phyloP scores from a whole-genome alignment of 2,329 filamentous ascomycete species.

The Microdochium trichocladiopsis region DNA sequence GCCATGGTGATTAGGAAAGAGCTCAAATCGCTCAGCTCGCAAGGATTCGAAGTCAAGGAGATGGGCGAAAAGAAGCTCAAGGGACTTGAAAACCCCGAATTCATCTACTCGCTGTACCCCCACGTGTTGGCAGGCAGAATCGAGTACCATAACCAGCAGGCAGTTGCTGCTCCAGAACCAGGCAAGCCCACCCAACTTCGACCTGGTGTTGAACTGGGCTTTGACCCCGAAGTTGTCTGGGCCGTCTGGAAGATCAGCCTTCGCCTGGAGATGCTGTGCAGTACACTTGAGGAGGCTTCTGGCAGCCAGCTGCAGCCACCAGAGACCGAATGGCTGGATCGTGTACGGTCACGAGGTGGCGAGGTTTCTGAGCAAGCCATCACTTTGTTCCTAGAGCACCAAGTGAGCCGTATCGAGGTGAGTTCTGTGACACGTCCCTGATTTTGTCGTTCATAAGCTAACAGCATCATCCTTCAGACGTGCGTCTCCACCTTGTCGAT shows the following conservation, averaged over 20 bases:
- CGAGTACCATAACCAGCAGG: conserved; percentile 53
- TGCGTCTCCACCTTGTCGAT: conserved; percentile 74
- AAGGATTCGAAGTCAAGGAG: conserved; percentile 95
- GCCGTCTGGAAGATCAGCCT: conserved; percentile 83
- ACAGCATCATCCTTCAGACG: conserved; percentile 42
- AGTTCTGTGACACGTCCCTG: conserved; percentile 25
- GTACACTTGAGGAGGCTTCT: conserved; percentile 67
- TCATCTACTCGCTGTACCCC: conserved; percentile 92
- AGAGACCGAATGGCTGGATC: conserved; percentile 75
- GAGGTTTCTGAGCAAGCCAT: conserved; percentile 86
- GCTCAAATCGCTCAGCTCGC: conserved; percentile 75
- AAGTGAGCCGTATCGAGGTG: conserved; percentile 94
- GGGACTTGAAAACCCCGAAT: conserved; percentile 93
- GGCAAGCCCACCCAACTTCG: conserved; percentile 56
- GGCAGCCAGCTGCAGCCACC: conserved; percentile 63
- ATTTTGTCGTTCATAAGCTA: not conserved
- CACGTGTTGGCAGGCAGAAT: conserved; percentile 79
- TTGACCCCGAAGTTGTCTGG: conserved; percentile 85
- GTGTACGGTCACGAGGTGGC: conserved; percentile 58
- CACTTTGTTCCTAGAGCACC: conserved; percentile 86
- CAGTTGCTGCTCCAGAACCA: conserved; percentile 24
- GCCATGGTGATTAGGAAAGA: conserved; percentile 79
- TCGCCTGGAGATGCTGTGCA: conserved; percentile 88
- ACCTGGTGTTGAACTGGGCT: conserved; percentile 57
- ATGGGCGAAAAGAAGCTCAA: conserved; percentile 93